These are phyloP conservation scores for Myochromella boudieri DNA, from an alignment of 768 basidiomycete genomes.

Conservation along the genomic window DNA sequence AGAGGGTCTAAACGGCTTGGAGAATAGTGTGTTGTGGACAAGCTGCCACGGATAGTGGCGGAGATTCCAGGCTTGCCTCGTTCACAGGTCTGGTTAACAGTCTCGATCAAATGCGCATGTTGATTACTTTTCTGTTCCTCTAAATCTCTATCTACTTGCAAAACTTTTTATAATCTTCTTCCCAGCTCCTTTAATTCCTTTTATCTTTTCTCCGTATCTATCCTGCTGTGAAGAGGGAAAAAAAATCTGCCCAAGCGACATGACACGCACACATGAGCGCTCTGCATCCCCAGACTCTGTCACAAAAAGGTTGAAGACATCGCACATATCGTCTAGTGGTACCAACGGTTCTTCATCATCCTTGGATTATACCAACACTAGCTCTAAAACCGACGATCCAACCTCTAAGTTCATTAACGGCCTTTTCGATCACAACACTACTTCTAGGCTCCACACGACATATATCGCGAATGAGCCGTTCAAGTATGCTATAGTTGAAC, in stretches of 20 bases:
- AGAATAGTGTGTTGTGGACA: too few species aligned
- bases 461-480: conserved; percentile 70
- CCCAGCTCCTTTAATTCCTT: neutral
- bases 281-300: conserved; percentile 24
- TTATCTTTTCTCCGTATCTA: neutral
- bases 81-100: conserved; percentile 2
- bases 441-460: conserved; percentile 50
- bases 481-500: conserved; percentile 79
- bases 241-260: conserved; percentile 9
- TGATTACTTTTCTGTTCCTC: conserved; percentile 6
- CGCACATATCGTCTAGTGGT: conserved; percentile 19
- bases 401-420: conserved; percentile 45
- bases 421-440: conserved; percentile 57
- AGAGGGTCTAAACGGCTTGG: too few species aligned
- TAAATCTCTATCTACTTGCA: conserved; percentile 1
- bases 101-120: conserved; percentile 8
- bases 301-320: conserved; percentile 28
- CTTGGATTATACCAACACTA: neutral
- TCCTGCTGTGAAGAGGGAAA: neutral
- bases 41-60: too few species aligned
- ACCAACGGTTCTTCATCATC: conserved; percentile 7
- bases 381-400: conserved; percentile 26
- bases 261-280: conserved; percentile 30
- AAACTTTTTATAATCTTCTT: conserved; percentile 12
- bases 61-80: conserved; percentile 8